Conservation (phyloP, 2,329 filamentous ascomycete genomes). For the Pyrenophora tritici-repentis region DNA sequence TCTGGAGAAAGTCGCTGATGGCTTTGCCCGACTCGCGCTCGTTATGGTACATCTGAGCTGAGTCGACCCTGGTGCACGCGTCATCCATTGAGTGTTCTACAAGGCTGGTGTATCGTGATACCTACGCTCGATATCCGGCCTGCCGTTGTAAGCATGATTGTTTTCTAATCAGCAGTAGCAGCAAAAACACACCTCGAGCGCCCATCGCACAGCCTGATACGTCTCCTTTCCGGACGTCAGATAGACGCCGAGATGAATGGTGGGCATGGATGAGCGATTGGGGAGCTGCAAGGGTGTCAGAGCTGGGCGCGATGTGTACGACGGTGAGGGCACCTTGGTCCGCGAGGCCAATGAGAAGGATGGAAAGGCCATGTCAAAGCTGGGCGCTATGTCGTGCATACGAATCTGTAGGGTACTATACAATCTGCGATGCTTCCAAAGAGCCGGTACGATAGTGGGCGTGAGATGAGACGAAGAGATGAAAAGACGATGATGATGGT, state of each 20-base stretch:
- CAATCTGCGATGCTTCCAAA: conserved; percentile 35
- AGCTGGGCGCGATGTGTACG: conserved; percentile 9
- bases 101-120: conserved; percentile 17
- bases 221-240: conserved; percentile 69
- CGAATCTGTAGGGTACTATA: conserved; percentile 21
- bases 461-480: neutral
- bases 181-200: conserved; percentile 55
- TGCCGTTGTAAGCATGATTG: conserved; percentile 33
- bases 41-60: conserved; percentile 71
- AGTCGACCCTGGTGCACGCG: conserved; percentile 54
- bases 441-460: conserved; percentile 22
- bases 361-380: conserved; percentile 33
- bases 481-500: conserved; percentile 1
- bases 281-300: conserved; percentile 45
- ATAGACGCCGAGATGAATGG: conserved; percentile 76
- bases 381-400: conserved; percentile 17
- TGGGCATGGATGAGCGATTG: conserved; percentile 70
- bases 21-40: conserved; percentile 71
- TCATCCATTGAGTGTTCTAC: conserved; percentile 29
- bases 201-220: conserved; percentile 61
- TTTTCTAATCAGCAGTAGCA: conserved; percentile 18
- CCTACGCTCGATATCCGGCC: conserved; percentile 54
- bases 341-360: conserved; percentile 52
- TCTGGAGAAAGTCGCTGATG: conserved; percentile 62
- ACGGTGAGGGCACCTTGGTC: conserved; percentile 41